Evolutionary conservation across 2,329 filamentous ascomycete species (phyloP).

Genomic region (Fusarium secorum): DNA sequence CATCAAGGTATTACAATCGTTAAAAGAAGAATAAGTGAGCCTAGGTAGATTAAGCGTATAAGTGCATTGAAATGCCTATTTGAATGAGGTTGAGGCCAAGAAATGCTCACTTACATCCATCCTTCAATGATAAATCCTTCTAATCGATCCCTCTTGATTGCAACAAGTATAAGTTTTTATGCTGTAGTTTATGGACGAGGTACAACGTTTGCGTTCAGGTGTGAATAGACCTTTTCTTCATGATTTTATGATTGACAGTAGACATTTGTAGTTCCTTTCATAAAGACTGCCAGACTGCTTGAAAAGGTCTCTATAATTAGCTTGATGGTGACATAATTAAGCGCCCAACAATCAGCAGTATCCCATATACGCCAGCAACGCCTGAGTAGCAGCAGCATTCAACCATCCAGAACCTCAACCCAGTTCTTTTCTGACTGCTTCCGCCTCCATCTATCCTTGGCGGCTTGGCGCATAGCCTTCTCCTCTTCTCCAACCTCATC

Average conservation of each 20-base stretch:
- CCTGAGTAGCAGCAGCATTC: constrained; percentile 4
- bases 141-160: background rate
- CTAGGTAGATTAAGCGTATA: background rate
- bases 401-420: constrained; percentile 49
- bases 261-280: background rate
- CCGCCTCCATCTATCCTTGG: constrained; percentile 58
- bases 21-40: background rate
- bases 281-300: background rate
- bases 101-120: background rate
- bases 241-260: background rate
- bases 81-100: background rate
- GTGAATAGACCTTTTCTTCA: background rate
- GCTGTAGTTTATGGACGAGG: background rate
- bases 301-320: background rate
- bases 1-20: background rate
- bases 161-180: background rate
- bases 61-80: background rate
- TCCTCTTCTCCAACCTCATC: constrained; percentile 62
- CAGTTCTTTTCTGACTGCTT: constrained; percentile 60
- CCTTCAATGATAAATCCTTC: background rate
- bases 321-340: background rate
- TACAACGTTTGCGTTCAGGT: background rate
- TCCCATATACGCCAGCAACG: constrained; percentile 7
- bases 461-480: constrained; percentile 59
- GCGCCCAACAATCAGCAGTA: background rate